A percentile compares a stretch with the other conserved stretches of the same genome.
These are phyloP conservation scores for Plasmodium fragile DNA, from an alignment of 169 alveolate genomes.

Conservation along the genomic window DNA sequence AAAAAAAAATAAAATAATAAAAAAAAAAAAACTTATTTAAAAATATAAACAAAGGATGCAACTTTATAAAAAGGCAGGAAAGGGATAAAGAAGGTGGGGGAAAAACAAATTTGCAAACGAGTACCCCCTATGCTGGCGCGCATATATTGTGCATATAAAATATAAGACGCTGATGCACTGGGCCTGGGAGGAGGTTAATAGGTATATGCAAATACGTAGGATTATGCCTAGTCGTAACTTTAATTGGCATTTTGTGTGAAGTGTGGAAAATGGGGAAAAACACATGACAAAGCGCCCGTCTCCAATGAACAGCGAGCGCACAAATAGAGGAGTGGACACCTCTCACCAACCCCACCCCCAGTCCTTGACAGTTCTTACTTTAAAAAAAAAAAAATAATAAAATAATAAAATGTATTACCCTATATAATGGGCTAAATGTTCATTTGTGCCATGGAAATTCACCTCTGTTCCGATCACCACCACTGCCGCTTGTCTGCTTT, in stretches of 20 bases:
- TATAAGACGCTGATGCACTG: not conserved
- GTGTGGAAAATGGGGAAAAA: not conserved
- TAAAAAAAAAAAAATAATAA: not conserved
- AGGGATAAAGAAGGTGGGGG: not conserved
- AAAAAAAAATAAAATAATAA: not conserved
- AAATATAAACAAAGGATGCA: not conserved
- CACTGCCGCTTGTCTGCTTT: not conserved
- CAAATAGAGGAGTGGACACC: not conserved
- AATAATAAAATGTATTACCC: not conserved
- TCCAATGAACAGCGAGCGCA: not conserved
- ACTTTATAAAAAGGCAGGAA: not conserved
- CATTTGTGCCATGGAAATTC: not conserved
- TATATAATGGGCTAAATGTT: not conserved
- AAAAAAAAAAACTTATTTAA: not conserved
- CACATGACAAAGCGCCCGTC: not conserved
- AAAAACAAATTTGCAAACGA: not conserved
- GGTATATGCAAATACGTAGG: not conserved
- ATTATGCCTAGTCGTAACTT: not conserved
- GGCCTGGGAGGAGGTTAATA: not conserved
- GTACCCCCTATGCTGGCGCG: not conserved
- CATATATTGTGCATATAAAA: not conserved
- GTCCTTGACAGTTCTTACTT: not conserved
- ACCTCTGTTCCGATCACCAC: not conserved
- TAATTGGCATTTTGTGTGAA: not conserved
- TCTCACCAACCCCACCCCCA: not conserved